phyloP scores from a whole-genome alignment of 2,329 filamentous ascomycete genomes.

The Thermomyces lanuginosus region DNA sequence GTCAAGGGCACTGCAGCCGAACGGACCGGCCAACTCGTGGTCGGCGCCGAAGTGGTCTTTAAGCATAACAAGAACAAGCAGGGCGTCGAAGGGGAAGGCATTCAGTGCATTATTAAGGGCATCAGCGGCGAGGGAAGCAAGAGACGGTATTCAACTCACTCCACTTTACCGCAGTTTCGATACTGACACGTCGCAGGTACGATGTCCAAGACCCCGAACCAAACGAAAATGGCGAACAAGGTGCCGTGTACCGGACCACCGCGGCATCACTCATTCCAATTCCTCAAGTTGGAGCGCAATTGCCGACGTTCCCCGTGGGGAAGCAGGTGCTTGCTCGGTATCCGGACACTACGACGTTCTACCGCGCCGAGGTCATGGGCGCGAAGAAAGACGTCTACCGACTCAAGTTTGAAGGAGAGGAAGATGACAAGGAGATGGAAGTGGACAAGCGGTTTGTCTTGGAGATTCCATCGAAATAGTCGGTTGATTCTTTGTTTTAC shows the following conservation, averaged over 20 bases:
- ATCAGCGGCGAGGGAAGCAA: constrained; percentile 58
- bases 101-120: constrained; percentile 60
- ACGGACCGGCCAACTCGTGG: constrained; percentile 25
- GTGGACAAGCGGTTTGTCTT: constrained; percentile 63
- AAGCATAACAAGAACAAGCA: constrained; percentile 35
- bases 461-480: constrained; percentile 43
- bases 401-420: constrained; percentile 65
- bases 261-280: constrained; percentile 66
- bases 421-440: constrained; percentile 55
- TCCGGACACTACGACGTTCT: constrained; percentile 71
- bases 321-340: constrained; percentile 64
- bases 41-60: constrained; percentile 36
- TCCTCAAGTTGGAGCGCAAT: constrained; percentile 41
- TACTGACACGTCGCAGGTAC: constrained; percentile 36
- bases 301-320: constrained; percentile 47
- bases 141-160: constrained; percentile 34
- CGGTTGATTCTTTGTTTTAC: neutral
- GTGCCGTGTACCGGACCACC: constrained; percentile 47
- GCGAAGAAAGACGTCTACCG: constrained; percentile 37
- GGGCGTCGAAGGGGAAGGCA: constrained; percentile 40
- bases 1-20: constrained; percentile 30
- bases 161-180: constrained; percentile 2
- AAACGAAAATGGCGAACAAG: constrained; percentile 49
- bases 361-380: constrained; percentile 65
- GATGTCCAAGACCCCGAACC: constrained; percentile 67